Base-by-base conservation (phyloP, 805 yeast species). In the Clavispora carvajalis region DNA sequence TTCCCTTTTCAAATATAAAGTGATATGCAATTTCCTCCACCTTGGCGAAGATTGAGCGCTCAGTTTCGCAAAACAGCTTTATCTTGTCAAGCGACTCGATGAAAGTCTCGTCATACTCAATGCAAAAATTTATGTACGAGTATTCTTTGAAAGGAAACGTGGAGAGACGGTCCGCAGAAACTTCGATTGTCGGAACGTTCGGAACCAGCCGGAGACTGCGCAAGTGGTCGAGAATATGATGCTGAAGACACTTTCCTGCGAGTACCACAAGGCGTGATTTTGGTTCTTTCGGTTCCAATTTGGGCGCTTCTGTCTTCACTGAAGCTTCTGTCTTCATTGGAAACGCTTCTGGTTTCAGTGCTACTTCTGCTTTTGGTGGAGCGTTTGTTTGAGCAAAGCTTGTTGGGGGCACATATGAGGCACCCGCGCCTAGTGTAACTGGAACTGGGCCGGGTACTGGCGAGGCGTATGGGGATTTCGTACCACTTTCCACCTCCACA, bases 1-100 rank as follows among this genome's bases (percentile, higher is more conserved):
- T 54, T 8, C 46, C 50, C 6, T 57, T 54, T 26, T 55, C 59
- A 44, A 67, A 67, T 31, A 60, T 63, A 16, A 68, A 51, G 41
- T 65, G 72, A 45, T 64, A 67, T 17, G 47, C 29, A n/a, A 36
- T 21, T 17, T 36, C 38, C 11, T 17, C 16, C 13, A 29, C 38
- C 15, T 22, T 15, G 37, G 29, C 18, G 11, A 34, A 23, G 5
- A 34, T 13, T 4, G 15, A 7, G 22, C 22, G 22, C 22, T 16
- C 19, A 22, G n/a, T 17, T 9, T 15, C 36, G 16, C 24, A 17
- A 16, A 23, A 23, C 15, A 11, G 24, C 9, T 24, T 13, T 12
- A 34, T 21, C 5, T 23, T 25, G 7, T 17, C 31, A 13, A 36
- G 33, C 11, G 28, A 15, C 5, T 29, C 18, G 18, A 18, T 15